Base-by-base conservation (phyloP, 2,329 filamentous ascomycete species). In the Dothiorella sarmentorum region DNA sequence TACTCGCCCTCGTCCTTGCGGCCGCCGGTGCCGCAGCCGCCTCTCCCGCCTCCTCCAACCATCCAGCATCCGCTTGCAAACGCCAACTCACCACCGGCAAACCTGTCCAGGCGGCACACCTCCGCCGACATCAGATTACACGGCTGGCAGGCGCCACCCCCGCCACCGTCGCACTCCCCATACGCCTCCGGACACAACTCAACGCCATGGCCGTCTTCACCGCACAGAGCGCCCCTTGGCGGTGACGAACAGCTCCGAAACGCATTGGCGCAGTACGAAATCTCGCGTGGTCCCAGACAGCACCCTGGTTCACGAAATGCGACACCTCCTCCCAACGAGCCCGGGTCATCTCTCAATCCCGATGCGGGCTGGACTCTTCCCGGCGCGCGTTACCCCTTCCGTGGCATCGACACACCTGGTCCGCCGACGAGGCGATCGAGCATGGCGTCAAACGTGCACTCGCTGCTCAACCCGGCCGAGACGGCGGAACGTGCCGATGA, bases 61-160 rank as follows among this genome's bases (percentile, higher is more conserved):
- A 82, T 85, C 31, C 85, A 86, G 33, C 83, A 85, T 68, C 83
- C 83, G 17, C 75, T 84, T 33, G 79, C 82, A n/a, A 78, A 76
- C 56, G 79, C 79, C 58, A 65, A 68, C 18, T 83, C 83, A 35
- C 81, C 83, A 22, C 81, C 82, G 1, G 82, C 85, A 59, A 91
- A 85, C 66, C 80, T 96, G 45, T 84, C 86, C 43, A 86, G 93
- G 63, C 85, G 93, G 61, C 94, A 99, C 74, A 99, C 94, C 1
- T 93, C 92, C 37, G 94, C 94, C 60, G 94, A 99, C 71, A 97
- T 99, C 65, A 87, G 94, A 56, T 88, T 77, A 4, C 76, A 78
- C 62, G 76, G 77, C 61, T 92, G 78, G 66, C 88, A 91, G 69
- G 90, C 80, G 2, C 49, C 49, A n/a, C 77, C 67, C 45, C 71